Base-by-base conservation (phyloP, 1,139 yeast genomes). In the Saccharomyces pastorianus region DNA sequence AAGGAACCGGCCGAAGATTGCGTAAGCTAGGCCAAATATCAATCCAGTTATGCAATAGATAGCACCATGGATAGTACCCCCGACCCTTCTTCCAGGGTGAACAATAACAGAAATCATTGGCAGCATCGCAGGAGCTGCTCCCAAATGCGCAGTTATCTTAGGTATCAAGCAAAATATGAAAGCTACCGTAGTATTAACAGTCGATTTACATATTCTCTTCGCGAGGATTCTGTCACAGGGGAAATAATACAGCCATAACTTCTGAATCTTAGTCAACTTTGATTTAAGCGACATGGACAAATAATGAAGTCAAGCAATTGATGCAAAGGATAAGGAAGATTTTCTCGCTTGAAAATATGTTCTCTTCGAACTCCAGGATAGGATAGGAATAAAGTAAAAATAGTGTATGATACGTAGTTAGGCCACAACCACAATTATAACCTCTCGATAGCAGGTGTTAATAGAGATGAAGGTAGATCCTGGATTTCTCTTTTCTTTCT, bases 71-170 rank as follows among this genome's bases (percentile, higher is more conserved):
- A 78, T 68, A 65, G 77, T 76, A 9, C 77, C 73, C 32, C 81
- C 78, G 1, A 76, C 68, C 49, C 82, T 68, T 55, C 80, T 68
- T 0, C 80, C 81, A 1, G 80, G 80, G 59, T 77, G 79, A 32
- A 75, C 73, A 60, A 75, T 75, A 14, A 76, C 80, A 1, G 79
- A 71, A 2, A 76, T 70, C 47, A 78, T 59, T 0, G 78, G 76
- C 28, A 76, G 61, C 71, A 78, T 70, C 14, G 76, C 75, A 1
- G 77, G 73, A 47, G 75, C 72, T 1, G 62, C 59, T 2, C 80
- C 80, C n/a, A 77, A 53, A 13, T 60, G 64, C 5, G 52, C 57
- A 29, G 73, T 58, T 0, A 74, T 71, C 7, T 65, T 65, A 0
- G 75, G 73, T 6, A 74, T 70, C 31, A 75, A 57, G 50, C 76